A percentile compares a stretch with the other conserved stretches of the same genome.
phyloP scores from a whole-genome alignment of 2,329 filamentous ascomycete genomes.

The Hypoxylon rubiginosum region DNA sequence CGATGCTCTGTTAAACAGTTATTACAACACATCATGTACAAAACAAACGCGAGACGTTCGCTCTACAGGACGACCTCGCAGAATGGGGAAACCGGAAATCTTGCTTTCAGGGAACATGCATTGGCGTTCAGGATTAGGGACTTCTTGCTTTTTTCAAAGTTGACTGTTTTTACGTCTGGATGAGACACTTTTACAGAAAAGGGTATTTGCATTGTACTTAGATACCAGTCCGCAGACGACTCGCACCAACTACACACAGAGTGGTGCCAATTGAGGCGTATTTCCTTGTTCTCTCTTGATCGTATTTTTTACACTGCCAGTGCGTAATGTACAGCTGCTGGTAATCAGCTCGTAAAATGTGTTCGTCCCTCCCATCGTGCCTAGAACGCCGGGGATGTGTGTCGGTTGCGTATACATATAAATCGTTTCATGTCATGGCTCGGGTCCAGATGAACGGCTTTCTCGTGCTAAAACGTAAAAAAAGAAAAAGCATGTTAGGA shows the following conservation, averaged over 20 bases:
- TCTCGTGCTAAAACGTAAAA: constrained; percentile 62
- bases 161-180: neutral
- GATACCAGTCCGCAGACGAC: constrained; percentile 5
- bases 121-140: constrained; percentile 33
- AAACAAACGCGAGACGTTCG: neutral
- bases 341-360: constrained; percentile 1
- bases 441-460: constrained; percentile 69
- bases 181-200: neutral
- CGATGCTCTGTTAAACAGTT: neutral
- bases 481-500: neutral
- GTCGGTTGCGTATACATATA: constrained; percentile 5
- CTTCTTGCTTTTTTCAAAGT: neutral
- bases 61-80: neutral
- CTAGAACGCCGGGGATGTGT: constrained; percentile 38
- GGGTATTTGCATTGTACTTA: constrained; percentile 14
- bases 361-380: constrained; percentile 9
- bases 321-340: constrained; percentile 21
- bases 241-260: constrained; percentile 14
- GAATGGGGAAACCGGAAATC: constrained; percentile 4
- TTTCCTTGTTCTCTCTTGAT: constrained; percentile 6
- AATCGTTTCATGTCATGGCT: constrained; percentile 40
- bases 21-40: neutral
- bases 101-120: constrained; percentile 23
- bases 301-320: constrained; percentile 5
- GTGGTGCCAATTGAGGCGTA: constrained; percentile 16